phyloP scores from a whole-genome alignment of 2,329 filamentous ascomycete genomes.

The Colletotrichum paranaense region DNA sequence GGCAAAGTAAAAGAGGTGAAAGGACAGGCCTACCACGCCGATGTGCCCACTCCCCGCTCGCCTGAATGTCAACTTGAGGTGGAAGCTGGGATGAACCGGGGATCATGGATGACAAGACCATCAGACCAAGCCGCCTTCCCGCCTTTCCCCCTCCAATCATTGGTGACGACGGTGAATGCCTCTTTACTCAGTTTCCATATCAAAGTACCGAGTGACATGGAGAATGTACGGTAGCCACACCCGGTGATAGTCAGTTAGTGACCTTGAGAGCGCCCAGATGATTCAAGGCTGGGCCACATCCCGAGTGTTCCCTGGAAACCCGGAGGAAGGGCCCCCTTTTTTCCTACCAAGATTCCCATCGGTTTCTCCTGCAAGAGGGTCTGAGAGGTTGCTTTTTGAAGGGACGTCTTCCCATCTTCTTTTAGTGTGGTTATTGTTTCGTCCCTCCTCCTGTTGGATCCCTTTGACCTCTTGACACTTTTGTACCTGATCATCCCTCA shows the following conservation, averaged over 20 bases:
- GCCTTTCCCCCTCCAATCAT: constrained; percentile 15
- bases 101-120: neutral
- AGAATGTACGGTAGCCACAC: neutral
- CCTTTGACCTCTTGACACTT: neutral
- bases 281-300: constrained; percentile 21
- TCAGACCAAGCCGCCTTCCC: constrained; percentile 11
- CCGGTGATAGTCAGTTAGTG: neutral
- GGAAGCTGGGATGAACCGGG: constrained; percentile 18
- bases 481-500: neutral
- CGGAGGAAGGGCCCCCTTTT: neutral
- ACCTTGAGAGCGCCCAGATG: constrained; percentile 9
- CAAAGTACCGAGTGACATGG: neutral
- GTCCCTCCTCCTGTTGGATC: neutral
- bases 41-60: neutral
- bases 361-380: constrained; percentile 8
- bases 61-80: neutral
- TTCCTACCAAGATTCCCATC: neutral
- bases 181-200: neutral
- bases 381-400: constrained; percentile 21
- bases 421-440: neutral
- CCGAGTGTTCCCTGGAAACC: constrained; percentile 5
- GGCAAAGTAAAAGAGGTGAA: neutral
- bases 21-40: neutral
- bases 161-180: neutral
- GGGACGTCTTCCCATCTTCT: constrained; percentile 1